phyloP scores from a whole-genome alignment of 78 protist genomes.

The Cyanophora paradoxa region DNA sequence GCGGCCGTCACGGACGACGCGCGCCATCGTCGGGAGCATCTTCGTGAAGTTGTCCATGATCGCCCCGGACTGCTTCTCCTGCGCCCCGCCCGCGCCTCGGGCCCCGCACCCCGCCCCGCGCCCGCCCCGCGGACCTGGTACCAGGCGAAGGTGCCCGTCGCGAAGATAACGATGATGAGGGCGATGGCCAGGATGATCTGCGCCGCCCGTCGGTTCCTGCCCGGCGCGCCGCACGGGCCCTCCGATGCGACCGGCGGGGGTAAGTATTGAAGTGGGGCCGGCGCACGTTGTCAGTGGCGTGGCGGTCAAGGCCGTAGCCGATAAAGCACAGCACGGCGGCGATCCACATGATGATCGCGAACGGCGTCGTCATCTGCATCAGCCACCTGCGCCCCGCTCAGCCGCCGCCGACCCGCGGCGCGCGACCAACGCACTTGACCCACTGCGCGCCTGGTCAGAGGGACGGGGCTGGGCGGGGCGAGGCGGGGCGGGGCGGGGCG shows the following conservation, averaged over 20 bases:
- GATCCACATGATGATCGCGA: slow-evolving; percentile 51
- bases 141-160: slow-evolving; percentile 67
- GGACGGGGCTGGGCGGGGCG: too few relatives aligned
- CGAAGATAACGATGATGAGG: slow-evolving; percentile 62
- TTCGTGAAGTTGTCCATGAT: slow-evolving; percentile 63
- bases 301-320: slow-evolving; percentile 28
- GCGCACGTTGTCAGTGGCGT: slow-evolving; percentile 20
- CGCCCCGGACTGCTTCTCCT: slow-evolving; percentile 35
- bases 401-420: neutral
- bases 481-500: too few relatives aligned
- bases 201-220: neutral
- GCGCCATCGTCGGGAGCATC: slow-evolving; percentile 47
- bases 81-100: too few relatives aligned
- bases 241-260: too few relatives aligned
- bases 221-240: too few relatives aligned
- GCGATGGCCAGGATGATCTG: slow-evolving; percentile 54
- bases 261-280: too few relatives aligned
- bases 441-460: too few relatives aligned
- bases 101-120: too few relatives aligned
- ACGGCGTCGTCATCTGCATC: too few relatives aligned
- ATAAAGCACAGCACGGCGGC: slow-evolving; percentile 56
- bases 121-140: slow-evolving; percentile 67
- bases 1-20: slow-evolving; percentile 62
- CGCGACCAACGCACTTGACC: slow-evolving; percentile 20
- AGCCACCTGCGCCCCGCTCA: too few relatives aligned